Percentiles rank a stretch among this genome's conserved stretches.
Evolutionary conservation across 495 filamentous ascomycete genomes (phyloP).

Genomic region (Opeltia flavorubescens): DNA sequence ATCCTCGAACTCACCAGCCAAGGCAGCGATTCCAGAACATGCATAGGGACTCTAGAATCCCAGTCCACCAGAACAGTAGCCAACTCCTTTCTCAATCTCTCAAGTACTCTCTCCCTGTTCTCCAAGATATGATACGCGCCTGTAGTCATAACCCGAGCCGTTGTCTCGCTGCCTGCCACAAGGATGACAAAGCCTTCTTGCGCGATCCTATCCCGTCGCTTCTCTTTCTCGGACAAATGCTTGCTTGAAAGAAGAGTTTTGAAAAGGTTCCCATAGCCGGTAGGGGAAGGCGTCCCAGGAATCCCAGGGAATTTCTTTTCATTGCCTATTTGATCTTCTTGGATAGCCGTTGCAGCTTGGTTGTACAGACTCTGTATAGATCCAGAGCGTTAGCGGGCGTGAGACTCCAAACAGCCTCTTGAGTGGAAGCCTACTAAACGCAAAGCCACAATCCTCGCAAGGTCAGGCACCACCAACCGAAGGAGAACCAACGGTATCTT

Average conservation of each 20-base stretch:
- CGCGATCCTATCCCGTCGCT: slow-evolving; percentile 14
- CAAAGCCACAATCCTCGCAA: slow-evolving; percentile 4
- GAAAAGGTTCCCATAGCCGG: not conserved
- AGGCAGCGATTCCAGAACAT: too few relatives aligned
- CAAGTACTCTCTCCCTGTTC: too few relatives aligned
- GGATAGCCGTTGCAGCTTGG: not conserved
- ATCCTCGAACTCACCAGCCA: too few relatives aligned
- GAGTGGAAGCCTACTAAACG: not conserved
- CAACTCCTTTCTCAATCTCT: too few relatives aligned
- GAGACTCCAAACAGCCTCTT: not conserved
- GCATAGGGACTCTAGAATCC: too few relatives aligned
- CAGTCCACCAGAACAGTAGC: too few relatives aligned
- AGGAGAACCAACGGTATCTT: slow-evolving; percentile 1
- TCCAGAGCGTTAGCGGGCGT: not conserved
- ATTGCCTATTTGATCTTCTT: not conserved
- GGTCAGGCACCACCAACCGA: slow-evolving; percentile 2
- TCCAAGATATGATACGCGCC: slow-evolving; percentile 20
- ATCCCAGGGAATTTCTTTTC: too few relatives aligned
- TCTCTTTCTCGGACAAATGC: slow-evolving; percentile 11
- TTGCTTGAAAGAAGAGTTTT: slow-evolving; percentile 6
- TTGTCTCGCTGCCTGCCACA: slow-evolving; percentile 21
- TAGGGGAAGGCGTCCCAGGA: too few relatives aligned
- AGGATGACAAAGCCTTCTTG: slow-evolving; percentile 20
- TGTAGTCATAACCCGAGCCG: slow-evolving; percentile 16
- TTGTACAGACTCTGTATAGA: not conserved